phyloP scores from a whole-genome alignment of 257 asterid species.

The Solanum sitiens region DNA sequence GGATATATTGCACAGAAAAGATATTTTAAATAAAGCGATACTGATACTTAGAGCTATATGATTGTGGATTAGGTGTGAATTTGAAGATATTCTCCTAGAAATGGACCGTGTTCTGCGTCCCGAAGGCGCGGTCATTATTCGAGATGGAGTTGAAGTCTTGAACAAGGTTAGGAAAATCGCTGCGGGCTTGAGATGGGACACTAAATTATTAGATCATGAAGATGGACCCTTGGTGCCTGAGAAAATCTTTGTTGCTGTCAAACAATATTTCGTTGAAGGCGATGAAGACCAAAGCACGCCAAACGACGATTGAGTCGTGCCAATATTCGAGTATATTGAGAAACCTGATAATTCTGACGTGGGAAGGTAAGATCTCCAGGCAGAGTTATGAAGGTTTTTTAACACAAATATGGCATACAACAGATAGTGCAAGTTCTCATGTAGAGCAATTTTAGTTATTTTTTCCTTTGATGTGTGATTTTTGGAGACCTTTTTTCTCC shows the following conservation, averaged over 20 bases:
- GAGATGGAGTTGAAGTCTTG: slow-evolving; percentile 70
- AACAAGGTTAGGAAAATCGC: slow-evolving; percentile 65
- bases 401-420: not conserved
- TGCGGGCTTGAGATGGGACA: slow-evolving; percentile 76
- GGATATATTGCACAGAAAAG: not conserved
- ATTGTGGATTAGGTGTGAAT: slow-evolving; percentile 48
- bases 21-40: not conserved
- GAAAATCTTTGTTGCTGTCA: slow-evolving; percentile 62
- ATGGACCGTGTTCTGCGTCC: slow-evolving; percentile 88
- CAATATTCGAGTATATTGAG: not conserved
- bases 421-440: not conserved
- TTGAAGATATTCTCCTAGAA: slow-evolving; percentile 77
- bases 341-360: not conserved
- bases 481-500: not conserved
- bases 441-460: slow-evolving; percentile 1
- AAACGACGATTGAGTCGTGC: slow-evolving; percentile 22
- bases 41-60: not conserved
- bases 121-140: slow-evolving; percentile 59
- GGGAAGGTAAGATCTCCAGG: not conserved
- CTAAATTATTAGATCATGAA: slow-evolving; percentile 70
- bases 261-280: slow-evolving; percentile 58
- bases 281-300: slow-evolving; percentile 18
- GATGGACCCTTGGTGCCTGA: slow-evolving; percentile 90
- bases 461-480: not conserved
- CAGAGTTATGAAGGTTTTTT: not conserved